phyloP scores from a whole-genome alignment of 768 basidiomycete genomes.

The Grammothele lineata region DNA sequence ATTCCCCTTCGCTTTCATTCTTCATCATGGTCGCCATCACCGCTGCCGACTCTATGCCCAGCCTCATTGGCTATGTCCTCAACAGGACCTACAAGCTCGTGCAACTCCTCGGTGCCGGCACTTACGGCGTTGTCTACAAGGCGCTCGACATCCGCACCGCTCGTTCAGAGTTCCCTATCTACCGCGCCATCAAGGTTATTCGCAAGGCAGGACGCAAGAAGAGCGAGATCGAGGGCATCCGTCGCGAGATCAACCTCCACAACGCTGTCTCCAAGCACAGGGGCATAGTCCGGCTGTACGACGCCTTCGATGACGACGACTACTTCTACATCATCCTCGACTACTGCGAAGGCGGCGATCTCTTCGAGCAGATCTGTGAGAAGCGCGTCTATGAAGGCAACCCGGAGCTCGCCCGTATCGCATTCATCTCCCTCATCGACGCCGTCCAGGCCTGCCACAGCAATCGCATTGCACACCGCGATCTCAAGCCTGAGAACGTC shows the following conservation, averaged over 20 bases:
- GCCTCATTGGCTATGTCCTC: slow-evolving; percentile 65
- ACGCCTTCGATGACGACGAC: slow-evolving; percentile 53
- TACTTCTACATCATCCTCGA: slow-evolving; percentile 68
- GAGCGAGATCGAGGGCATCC: slow-evolving; percentile 15
- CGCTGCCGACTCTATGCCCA: slow-evolving; percentile 87
- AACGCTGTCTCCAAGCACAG: slow-evolving; percentile 47
- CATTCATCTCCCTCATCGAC: slow-evolving; percentile 51
- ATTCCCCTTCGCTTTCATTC: slow-evolving; percentile 13
- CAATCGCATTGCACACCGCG: slow-evolving; percentile 91
- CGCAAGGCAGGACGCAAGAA: slow-evolving; percentile 28
- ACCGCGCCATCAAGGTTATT: slow-evolving; percentile 7
- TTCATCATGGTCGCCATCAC: slow-evolving; percentile 79
- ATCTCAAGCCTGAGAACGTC: slow-evolving; percentile 96
- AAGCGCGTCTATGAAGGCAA: slow-evolving; percentile 33
- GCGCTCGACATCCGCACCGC: background rate
- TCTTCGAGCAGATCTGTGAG: slow-evolving; percentile 41
- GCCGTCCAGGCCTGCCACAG: slow-evolving; percentile 46
- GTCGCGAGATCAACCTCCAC: slow-evolving; percentile 63
- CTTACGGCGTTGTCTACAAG: slow-evolving; percentile 7
- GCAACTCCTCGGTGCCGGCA: slow-evolving; percentile 2
- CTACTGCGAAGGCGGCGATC: slow-evolving; percentile 35
- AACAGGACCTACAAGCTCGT: slow-evolving; percentile 2
- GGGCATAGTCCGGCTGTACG: slow-evolving; percentile 66
- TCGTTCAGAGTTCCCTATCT: background rate
- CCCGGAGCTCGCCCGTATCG: slow-evolving; percentile 39